phyloP scores from a whole-genome alignment of 352 stramenopile genomes.

The Globisporangium splendens region DNA sequence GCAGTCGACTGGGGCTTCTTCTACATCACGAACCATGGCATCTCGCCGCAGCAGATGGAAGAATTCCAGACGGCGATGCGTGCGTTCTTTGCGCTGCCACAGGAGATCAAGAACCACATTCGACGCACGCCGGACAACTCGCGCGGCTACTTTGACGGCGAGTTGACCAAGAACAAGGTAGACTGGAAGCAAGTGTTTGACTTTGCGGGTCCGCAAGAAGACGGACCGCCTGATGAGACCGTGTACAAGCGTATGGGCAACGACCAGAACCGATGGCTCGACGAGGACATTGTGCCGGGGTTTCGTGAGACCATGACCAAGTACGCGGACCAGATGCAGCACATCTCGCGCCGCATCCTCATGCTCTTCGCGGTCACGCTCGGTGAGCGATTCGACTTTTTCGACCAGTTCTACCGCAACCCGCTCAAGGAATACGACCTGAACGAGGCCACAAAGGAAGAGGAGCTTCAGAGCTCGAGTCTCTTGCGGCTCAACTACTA shows the following conservation, averaged over 20 bases:
- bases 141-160: constrained; percentile 91
- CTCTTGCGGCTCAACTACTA: constrained; percentile 92
- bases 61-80: constrained; percentile 62
- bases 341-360: constrained; percentile 47
- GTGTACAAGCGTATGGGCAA: constrained; percentile 67
- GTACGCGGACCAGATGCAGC: constrained; percentile 49
- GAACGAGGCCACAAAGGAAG: background rate
- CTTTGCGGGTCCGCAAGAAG: constrained; percentile 42
- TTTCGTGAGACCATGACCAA: constrained; percentile 51
- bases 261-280: constrained; percentile 84
- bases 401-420: constrained; percentile 58
- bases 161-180: constrained; percentile 91
- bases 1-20: constrained; percentile 91
- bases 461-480: constrained; percentile 45
- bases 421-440: background rate
- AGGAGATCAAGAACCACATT: constrained; percentile 47
- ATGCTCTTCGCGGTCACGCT: constrained; percentile 62
- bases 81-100: constrained; percentile 82
- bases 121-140: constrained; percentile 80
- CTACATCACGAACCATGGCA: constrained; percentile 85
- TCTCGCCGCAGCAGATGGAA: constrained; percentile 57
- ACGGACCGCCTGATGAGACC: constrained; percentile 33
- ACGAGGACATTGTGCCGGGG: constrained; percentile 31
- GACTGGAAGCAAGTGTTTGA: constrained; percentile 93
- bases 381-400: constrained; percentile 43